Conservation (phyloP, 768 basidiomycete species). For the Cystofilobasidium ferigula region DNA sequence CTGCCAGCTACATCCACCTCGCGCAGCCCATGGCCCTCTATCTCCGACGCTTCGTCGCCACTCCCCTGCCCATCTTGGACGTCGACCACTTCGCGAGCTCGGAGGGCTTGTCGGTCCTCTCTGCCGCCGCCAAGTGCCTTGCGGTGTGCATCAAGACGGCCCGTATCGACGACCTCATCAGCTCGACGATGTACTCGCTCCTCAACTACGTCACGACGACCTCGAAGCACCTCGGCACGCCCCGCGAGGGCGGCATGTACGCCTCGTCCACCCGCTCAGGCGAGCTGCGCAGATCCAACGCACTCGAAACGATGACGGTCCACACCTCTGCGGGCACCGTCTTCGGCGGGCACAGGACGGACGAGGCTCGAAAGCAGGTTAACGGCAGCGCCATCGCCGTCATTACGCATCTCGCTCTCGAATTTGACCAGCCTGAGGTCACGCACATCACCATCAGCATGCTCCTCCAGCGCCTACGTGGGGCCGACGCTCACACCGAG, state of each 20-base stretch:
- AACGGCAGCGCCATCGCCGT: conserved; percentile 86
- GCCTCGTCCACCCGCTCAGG: conserved; percentile 17
- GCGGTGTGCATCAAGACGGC: conserved; percentile 81
- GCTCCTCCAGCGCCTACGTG: conserved; percentile 74
- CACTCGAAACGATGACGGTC: conserved; percentile 11
- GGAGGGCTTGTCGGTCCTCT: conserved; percentile 63
- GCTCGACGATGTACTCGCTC: conserved; percentile 94
- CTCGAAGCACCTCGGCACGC: conserved; percentile 46
- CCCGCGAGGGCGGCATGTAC: background rate
- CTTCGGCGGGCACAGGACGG: conserved; percentile 26
- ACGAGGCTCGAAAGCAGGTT: conserved; percentile 67
- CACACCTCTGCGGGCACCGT: conserved; percentile 28
- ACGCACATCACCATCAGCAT: conserved; percentile 82
- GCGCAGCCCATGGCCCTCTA: conserved; percentile 63
- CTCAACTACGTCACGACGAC: conserved; percentile 82
- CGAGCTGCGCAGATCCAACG: background rate
- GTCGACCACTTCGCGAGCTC: conserved; percentile 59
- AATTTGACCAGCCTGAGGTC: conserved; percentile 76
- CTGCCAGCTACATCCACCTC: conserved; percentile 37
- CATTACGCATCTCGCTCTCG: conserved; percentile 73
- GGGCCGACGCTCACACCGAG: conserved; percentile 76
- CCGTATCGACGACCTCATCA: conserved; percentile 73
- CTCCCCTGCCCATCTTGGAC: conserved; percentile 77
- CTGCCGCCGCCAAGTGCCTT: conserved; percentile 78
- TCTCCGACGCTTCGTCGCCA: conserved; percentile 75